These are phyloP conservation scores for Penicillium italicum DNA, from an alignment of 2,329 filamentous ascomycete species.

Conservation along the genomic window DNA sequence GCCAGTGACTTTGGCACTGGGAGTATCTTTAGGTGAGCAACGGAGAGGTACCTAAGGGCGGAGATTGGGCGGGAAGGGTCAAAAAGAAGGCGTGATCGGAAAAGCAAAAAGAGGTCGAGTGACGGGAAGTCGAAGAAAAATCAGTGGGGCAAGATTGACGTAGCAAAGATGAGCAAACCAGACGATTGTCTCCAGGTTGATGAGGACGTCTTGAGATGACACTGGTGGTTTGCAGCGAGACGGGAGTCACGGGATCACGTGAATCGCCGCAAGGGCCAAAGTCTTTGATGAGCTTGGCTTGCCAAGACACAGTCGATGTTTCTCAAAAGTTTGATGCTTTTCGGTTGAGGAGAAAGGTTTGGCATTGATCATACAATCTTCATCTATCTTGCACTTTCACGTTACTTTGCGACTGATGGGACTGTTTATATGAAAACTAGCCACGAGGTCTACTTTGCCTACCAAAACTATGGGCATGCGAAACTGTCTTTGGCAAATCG, in stretches of 20 bases:
- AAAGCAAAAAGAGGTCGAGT: background rate
- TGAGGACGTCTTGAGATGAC: conserved; percentile 26
- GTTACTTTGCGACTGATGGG: background rate
- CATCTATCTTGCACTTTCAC: background rate
- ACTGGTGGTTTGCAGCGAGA: conserved; percentile 41
- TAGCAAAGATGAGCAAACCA: conserved; percentile 19
- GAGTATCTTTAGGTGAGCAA: conserved; percentile 2
- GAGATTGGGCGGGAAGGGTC: conserved; percentile 30
- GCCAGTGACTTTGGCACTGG: conserved; percentile 14
- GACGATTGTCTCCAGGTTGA: conserved; percentile 19
- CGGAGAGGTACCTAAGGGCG: conserved; percentile 26
- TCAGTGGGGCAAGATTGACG: conserved; percentile 13
- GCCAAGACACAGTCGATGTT: background rate
- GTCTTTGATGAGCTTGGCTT: conserved; percentile 4
- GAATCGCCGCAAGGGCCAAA: conserved; percentile 10
- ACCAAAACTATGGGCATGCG: background rate
- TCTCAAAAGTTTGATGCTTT: background rate
- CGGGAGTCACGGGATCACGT: conserved; percentile 29
- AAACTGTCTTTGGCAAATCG: background rate
- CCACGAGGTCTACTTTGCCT: background rate
- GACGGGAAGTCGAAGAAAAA: conserved; percentile 5
- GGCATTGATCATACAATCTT: background rate
- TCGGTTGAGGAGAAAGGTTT: background rate
- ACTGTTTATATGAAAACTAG: background rate
- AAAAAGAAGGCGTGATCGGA: conserved; percentile 17